A percentile compares a stretch with the other conserved stretches of the same genome.
These are phyloP conservation scores for Botrytis deweyae DNA, from an alignment of 2,329 filamentous ascomycete species.

Conservation along the genomic window DNA sequence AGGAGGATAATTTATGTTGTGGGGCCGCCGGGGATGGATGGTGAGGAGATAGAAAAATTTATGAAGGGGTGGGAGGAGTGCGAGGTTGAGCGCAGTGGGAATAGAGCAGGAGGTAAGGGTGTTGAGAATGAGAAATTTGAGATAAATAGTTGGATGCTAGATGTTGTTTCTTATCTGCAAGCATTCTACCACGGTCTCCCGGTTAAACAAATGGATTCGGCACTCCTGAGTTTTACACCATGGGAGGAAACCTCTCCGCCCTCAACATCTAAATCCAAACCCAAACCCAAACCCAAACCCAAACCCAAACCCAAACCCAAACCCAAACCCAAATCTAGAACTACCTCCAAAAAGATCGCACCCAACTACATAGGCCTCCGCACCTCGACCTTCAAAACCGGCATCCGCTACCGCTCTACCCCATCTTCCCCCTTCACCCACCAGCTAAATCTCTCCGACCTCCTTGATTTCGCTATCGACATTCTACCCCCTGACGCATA, in stretches of 20 bases:
- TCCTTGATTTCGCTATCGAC: conserved; percentile 34
- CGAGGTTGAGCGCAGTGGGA: conserved; percentile 24
- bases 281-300: too few relatives aligned
- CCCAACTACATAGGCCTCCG: conserved; percentile 12
- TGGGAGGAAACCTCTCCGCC: conserved; percentile 15
- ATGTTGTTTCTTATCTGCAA: conserved; percentile 31
- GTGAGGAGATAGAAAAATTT: conserved; percentile 15
- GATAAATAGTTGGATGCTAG: neutral
- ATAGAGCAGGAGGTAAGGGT: conserved; percentile 5
- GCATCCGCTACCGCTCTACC: conserved; percentile 31
- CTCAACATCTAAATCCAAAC: neutral
- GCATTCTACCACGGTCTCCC: conserved; percentile 35
- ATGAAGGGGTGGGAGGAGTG: conserved; percentile 23
- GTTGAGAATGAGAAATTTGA: neutral
- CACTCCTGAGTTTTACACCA: conserved; percentile 25
- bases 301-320: neutral
- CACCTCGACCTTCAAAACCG: conserved; percentile 19
- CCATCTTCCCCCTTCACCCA: conserved; percentile 28
- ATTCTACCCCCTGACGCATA: conserved; percentile 34
- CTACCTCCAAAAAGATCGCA: neutral
- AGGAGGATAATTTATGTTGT: conserved; percentile 32
- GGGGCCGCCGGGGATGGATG: conserved; percentile 26
- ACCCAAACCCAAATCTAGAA: neutral
- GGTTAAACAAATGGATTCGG: conserved; percentile 29
- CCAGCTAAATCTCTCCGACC: conserved; percentile 35